phyloP scores from a whole-genome alignment of 2,329 filamentous ascomycete species.

The Dothideomycetes sp. region DNA sequence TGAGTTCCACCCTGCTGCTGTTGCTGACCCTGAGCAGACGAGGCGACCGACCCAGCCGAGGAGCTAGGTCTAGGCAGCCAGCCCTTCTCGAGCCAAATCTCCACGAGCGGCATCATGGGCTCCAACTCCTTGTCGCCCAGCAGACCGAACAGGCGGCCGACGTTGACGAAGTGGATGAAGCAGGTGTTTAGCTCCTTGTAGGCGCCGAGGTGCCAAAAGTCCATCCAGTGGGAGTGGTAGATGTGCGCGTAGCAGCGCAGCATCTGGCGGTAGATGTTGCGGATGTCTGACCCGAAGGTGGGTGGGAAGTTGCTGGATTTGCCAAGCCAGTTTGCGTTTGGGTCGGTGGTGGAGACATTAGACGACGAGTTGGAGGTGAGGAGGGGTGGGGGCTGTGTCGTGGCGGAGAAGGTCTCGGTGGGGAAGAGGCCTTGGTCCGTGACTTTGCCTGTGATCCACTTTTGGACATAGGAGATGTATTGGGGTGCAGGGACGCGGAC shows the following conservation, averaged over 20 bases:
- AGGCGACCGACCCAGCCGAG: slow-evolving; percentile 1
- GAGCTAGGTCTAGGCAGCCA: slow-evolving; percentile 51
- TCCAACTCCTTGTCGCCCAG: slow-evolving; percentile 83
- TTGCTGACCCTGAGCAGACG: slow-evolving; percentile 2
- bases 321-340: slow-evolving; percentile 64
- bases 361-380: too few relatives aligned
- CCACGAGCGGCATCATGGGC: slow-evolving; percentile 89
- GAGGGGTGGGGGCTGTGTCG: slow-evolving; percentile 46
- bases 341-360: slow-evolving; percentile 43
- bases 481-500: slow-evolving; percentile 86
- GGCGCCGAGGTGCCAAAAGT: slow-evolving; percentile 37
- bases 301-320: slow-evolving; percentile 65
- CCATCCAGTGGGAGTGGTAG: slow-evolving; percentile 41
- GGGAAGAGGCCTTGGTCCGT: slow-evolving; percentile 85
- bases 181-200: slow-evolving; percentile 43
- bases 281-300: slow-evolving; percentile 60
- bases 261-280: slow-evolving; percentile 49
- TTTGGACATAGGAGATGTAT: slow-evolving; percentile 92
- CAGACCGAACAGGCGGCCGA: slow-evolving; percentile 66
- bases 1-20: slow-evolving; percentile 1
- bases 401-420: slow-evolving; percentile 57
- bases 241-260: slow-evolving; percentile 44
- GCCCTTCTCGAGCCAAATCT: slow-evolving; percentile 82
- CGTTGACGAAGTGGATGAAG: slow-evolving; percentile 43
- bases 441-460: slow-evolving; percentile 94